Conservation (phyloP, 2,329 filamentous ascomycete species). For the Cordyceps fumosorosea region DNA sequence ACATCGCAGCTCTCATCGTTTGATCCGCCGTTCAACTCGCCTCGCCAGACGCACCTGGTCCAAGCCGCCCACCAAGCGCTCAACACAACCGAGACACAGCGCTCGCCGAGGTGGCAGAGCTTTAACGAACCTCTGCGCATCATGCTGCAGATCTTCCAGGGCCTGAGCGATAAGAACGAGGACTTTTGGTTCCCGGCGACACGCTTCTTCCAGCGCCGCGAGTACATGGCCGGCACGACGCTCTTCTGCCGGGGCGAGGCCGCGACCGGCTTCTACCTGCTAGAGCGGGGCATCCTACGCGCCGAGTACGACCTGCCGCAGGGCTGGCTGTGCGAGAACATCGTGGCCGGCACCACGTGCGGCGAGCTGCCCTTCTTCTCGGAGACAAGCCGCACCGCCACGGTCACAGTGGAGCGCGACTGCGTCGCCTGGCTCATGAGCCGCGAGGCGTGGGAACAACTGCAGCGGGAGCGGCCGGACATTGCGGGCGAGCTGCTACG, state of each 20-base stretch:
- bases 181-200: slow-evolving; percentile 89
- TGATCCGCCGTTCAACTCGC: slow-evolving; percentile 60
- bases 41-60: slow-evolving; percentile 69
- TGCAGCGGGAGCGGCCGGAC: slow-evolving; percentile 68
- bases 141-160: slow-evolving; percentile 92
- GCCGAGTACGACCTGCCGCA: slow-evolving; percentile 90
- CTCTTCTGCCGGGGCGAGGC: slow-evolving; percentile 73
- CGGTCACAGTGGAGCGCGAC: slow-evolving; percentile 74
- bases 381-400: slow-evolving; percentile 80
- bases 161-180: slow-evolving; percentile 76
- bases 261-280: slow-evolving; percentile 79
- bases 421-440: slow-evolving; percentile 80
- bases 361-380: slow-evolving; percentile 96
- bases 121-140: slow-evolving; percentile 88
- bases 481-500: slow-evolving; percentile 78
- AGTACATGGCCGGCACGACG: slow-evolving; percentile 61
- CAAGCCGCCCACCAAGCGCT: slow-evolving; percentile 73
- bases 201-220: slow-evolving; percentile 65
- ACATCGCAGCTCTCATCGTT: slow-evolving; percentile 27
- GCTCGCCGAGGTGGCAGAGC: slow-evolving; percentile 66
- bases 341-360: slow-evolving; percentile 89
- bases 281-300: slow-evolving; percentile 82
- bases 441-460: slow-evolving; percentile 58
- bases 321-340: slow-evolving; percentile 81
- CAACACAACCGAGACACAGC: slow-evolving; percentile 54